Conservation (phyloP, 2,329 filamentous ascomycete genomes). For the Fusarium algeriense region DNA sequence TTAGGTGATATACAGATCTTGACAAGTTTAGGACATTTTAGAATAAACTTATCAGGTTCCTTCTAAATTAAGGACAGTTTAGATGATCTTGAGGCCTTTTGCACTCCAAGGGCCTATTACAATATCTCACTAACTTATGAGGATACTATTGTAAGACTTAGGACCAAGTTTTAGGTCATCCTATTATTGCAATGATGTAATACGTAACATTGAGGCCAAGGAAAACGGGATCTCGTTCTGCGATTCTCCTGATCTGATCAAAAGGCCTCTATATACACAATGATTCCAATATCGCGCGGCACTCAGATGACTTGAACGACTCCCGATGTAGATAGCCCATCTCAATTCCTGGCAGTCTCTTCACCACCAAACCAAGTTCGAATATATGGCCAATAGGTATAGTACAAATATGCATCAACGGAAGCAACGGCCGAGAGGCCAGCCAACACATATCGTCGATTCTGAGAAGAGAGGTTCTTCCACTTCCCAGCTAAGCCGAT, state of each 20-base stretch:
- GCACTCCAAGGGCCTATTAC: no score
- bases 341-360: neutral
- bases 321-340: rapidly evolving
- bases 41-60: no score
- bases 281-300: neutral
- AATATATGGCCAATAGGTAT: conserved; percentile 46
- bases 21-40: no score
- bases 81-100: no score
- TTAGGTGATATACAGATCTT: neutral
- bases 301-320: neutral
- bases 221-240: neutral
- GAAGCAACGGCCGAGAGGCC: conserved; percentile 35
- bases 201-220: neutral
- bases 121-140: no score
- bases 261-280: no score
- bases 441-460: conserved; percentile 44
- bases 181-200: no score
- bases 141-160: no score
- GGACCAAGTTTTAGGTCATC: no score
- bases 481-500: conserved; percentile 36
- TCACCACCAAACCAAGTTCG: conserved; percentile 22
- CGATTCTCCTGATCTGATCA: neutral
- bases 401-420: conserved; percentile 46
- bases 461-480: conserved; percentile 47
- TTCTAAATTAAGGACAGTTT: no score